Evolutionary conservation across 768 basidiomycete species (phyloP), one percentile per base, ranked within the genome.

Genomic region (Tulasnella sp.): DNA sequence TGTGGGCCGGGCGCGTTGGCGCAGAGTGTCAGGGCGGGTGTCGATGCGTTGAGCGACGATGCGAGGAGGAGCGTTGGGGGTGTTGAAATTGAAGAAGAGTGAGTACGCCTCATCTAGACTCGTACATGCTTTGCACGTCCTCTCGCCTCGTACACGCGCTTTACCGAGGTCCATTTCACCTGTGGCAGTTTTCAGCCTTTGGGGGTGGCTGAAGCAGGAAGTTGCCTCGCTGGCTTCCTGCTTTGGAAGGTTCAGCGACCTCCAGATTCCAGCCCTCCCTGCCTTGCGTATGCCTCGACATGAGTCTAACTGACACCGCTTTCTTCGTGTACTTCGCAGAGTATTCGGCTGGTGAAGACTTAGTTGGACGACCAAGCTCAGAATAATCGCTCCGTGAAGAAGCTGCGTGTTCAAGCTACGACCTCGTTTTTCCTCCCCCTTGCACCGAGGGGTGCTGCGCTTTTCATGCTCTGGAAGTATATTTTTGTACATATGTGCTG

Each of bases 41-140:
- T 50, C 40, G 24, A 42, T 11, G 34, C n/a, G 24, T 28, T 81
- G 9, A 41, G n/a, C 16, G 58, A n/a, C 8, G 40, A 41, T 12
- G 20, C 44, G 31, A 22, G 80, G 34, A 79, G 69, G 50, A 64
- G 78, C 37, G 77, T 81, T 24, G 80, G 80, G 16, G 80, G 80
- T 14, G 72, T 81, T 6, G 80, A 81, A 50, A 12, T 81, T n/a
- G 77, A 72, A 24, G 80, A 80, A 37, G 80, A 81, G 76, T 80
- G 54, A 48, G 80, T 74, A 1, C 22, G 11, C 44, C 44, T 16
- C 16, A 9, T 9, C 46, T n/a, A n/a, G n/a, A n/a, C n/a, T n/a
- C n/a, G n/a, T n/a, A n/a, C 12, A 2, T 54, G 16, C 24, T 4
- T 54, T n/a, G n/a, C n/a, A n/a, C n/a, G n/a, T n/a, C n/a, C n/a